phyloP scores from a whole-genome alignment of 2,329 filamentous ascomycete species.

The Colletotrichum higginsianum region DNA sequence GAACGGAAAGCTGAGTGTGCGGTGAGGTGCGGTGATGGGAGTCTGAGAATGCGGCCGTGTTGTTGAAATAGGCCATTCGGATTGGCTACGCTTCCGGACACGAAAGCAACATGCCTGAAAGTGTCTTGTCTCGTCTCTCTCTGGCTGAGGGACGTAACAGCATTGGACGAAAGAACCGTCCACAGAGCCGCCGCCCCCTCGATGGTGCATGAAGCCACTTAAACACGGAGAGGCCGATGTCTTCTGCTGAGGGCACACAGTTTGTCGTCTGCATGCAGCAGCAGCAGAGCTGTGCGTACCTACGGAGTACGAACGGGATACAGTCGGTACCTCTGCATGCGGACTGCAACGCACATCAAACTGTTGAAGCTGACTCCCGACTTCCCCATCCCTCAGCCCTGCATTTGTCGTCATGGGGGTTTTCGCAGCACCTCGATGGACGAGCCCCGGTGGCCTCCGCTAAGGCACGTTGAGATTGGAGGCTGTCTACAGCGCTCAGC shows the following conservation, averaged over 20 bases:
- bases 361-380: background rate
- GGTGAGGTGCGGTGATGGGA: background rate
- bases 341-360: background rate
- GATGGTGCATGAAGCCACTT: conserved; percentile 29
- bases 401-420: conserved; percentile 25
- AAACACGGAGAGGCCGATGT: conserved; percentile 31
- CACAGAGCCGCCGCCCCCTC: conserved; percentile 14
- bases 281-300: background rate
- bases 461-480: conserved; percentile 33
- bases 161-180: conserved; percentile 23
- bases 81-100: conserved; percentile 28
- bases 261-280: conserved; percentile 19
- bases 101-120: conserved; percentile 4
- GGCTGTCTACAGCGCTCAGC: conserved; percentile 34
- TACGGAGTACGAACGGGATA: background rate
- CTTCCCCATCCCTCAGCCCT: conserved; percentile 18
- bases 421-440: conserved; percentile 23
- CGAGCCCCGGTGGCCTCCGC: conserved; percentile 22
- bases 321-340: conserved; percentile 10
- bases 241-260: conserved; percentile 3
- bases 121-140: background rate
- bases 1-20: background rate
- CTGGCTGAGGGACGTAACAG: conserved; percentile 1
- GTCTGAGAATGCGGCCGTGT: conserved; percentile 29
- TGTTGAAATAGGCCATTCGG: conserved; percentile 27